phyloP scores from a whole-genome alignment of 768 basidiomycete species.

The Psilocybe tampanensis region DNA sequence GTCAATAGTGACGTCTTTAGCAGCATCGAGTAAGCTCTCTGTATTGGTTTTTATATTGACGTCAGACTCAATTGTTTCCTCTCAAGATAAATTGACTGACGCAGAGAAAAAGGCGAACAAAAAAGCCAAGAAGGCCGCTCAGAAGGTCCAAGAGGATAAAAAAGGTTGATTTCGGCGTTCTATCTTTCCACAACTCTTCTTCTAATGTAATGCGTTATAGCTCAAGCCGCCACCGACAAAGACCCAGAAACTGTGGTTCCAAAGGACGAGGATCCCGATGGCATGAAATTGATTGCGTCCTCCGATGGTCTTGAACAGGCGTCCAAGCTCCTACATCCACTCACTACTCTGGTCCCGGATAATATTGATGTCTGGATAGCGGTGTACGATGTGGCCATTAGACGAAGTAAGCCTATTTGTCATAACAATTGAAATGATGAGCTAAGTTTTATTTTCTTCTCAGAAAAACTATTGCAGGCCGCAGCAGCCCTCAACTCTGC shows the following conservation, averaged over 20 bases:
- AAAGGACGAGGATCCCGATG: slow-evolving; percentile 87
- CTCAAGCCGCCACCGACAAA: slow-evolving; percentile 57
- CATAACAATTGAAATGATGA: not conserved
- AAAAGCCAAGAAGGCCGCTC: slow-evolving; percentile 79
- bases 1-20: slow-evolving; percentile 47
- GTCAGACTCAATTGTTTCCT: not conserved
- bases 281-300: slow-evolving; percentile 64
- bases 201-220: not conserved
- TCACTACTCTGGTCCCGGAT: slow-evolving; percentile 52
- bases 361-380: slow-evolving; percentile 74
- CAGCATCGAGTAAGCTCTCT: slow-evolving; percentile 38
- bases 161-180: slow-evolving; percentile 52
- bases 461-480: slow-evolving; percentile 85
- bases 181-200: not conserved
- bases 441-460: not conserved
- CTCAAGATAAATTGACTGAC: slow-evolving; percentile 48
- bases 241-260: slow-evolving; percentile 56
- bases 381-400: slow-evolving; percentile 79
- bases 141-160: slow-evolving; percentile 71
- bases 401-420: slow-evolving; percentile 63
- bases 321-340: slow-evolving; percentile 64
- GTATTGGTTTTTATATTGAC: not conserved
- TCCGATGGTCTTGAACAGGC: slow-evolving; percentile 77
- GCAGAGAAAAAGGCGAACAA: slow-evolving; percentile 83
- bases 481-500: slow-evolving; percentile 65